phyloP scores from a whole-genome alignment of 371 early-diverging fungal genomes.

The Mortierella sp. region DNA sequence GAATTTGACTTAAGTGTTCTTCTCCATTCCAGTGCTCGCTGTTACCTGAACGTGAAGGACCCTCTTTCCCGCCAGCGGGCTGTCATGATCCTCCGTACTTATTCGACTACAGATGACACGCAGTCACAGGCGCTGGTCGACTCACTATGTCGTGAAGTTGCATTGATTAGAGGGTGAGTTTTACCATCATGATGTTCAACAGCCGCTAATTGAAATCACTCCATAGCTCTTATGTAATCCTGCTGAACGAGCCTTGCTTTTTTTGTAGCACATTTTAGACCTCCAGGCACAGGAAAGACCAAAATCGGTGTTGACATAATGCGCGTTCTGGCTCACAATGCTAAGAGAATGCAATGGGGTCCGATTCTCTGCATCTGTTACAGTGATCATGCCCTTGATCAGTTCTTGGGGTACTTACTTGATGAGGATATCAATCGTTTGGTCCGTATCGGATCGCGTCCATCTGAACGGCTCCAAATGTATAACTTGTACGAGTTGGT shows the following conservation, averaged over 20 bases:
- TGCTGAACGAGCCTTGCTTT: too few relatives aligned
- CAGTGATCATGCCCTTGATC: conserved; percentile 71
- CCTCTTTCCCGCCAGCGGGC: conserved; percentile 7
- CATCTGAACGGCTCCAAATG: conserved; percentile 39
- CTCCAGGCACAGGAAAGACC: conserved; percentile 69
- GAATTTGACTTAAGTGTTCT: conserved; percentile 51
- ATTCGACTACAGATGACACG: conserved; percentile 44
- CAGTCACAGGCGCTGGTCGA: conserved; percentile 56
- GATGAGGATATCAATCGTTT: conserved; percentile 36
- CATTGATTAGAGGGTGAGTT: conserved; percentile 57
- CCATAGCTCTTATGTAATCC: too few relatives aligned
- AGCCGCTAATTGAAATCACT: too few relatives aligned
- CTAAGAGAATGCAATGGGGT: conserved; percentile 15
- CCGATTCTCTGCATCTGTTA: conserved; percentile 67
- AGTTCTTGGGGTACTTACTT: conserved; percentile 61
- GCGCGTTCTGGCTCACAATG: conserved; percentile 56
- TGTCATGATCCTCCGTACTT: conserved; percentile 1
- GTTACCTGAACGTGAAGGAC: conserved; percentile 18
- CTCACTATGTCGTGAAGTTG: conserved; percentile 56
- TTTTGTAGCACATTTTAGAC: conserved; percentile 29
- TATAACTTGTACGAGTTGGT: conserved; percentile 25
- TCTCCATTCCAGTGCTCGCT: not conserved
- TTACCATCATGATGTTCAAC: not conserved
- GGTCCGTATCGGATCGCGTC: conserved; percentile 61
- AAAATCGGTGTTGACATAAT: conserved; percentile 63